Percentiles rank a stretch among this genome's conserved stretches.
Conservation (phyloP, 2,329 filamentous ascomycete genomes). For the Colletotrichum filicis region DNA sequence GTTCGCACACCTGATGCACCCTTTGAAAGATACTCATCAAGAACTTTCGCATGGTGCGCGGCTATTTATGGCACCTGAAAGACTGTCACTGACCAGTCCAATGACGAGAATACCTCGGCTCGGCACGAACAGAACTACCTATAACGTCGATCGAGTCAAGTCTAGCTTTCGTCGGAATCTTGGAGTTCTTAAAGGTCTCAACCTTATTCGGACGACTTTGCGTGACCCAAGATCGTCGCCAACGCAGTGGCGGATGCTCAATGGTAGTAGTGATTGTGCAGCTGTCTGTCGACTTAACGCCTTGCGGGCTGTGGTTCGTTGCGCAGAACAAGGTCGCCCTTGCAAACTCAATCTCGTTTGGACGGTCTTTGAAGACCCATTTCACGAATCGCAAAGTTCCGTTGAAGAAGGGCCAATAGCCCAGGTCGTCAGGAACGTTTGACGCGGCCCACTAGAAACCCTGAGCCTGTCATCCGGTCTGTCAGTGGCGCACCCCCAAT, state of each 20-base stretch:
- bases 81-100: not conserved
- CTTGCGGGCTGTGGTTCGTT: conserved; percentile 7
- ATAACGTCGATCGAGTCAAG: not conserved
- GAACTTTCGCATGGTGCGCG: not conserved
- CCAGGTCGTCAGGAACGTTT: conserved; percentile 10
- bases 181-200: conserved; percentile 2
- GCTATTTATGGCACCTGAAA: not conserved
- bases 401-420: conserved; percentile 23
- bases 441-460: conserved; percentile 18
- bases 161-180: not conserved
- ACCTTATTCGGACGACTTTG: conserved; percentile 31
- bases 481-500: conserved; percentile 26
- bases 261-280: too few species aligned
- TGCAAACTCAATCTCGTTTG: conserved; percentile 36
- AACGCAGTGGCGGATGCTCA: not conserved
- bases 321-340: conserved; percentile 21
- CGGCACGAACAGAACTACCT: not conserved
- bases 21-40: not conserved
- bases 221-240: not conserved
- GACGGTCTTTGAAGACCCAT: conserved; percentile 8
- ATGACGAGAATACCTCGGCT: not conserved
- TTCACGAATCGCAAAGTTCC: conserved; percentile 30
- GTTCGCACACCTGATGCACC: not conserved
- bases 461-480: conserved; percentile 19
- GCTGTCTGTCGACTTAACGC: not conserved